A percentile compares a stretch with the other conserved stretches of the same genome.
These are phyloP conservation scores for Globisporangium acanthophoron DNA, from an alignment of 352 stramenopile genomes.

Conservation along the genomic window DNA sequence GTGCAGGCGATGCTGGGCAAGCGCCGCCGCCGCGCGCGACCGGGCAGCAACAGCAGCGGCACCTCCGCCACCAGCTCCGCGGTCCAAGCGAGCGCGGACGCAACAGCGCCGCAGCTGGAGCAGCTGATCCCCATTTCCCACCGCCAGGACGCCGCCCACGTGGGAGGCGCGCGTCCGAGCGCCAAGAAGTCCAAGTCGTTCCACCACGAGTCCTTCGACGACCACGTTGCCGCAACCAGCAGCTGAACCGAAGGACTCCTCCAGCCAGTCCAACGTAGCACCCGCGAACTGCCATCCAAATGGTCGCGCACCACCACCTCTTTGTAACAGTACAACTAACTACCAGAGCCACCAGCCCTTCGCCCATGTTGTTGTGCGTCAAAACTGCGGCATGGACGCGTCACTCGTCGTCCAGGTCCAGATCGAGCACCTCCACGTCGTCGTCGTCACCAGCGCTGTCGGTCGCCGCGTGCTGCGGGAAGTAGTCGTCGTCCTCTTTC, in stretches of 20 bases:
- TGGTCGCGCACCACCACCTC: too few relatives aligned
- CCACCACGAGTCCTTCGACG: neutral
- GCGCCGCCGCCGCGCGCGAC: constrained; percentile 4
- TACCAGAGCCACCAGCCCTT: neutral
- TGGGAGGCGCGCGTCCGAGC: constrained; percentile 34
- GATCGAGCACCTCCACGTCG: constrained; percentile 34
- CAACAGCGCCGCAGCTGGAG: neutral
- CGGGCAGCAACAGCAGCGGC: neutral
- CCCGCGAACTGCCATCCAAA: neutral
- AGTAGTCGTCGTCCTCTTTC: constrained; percentile 30
- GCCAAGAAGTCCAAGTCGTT: constrained; percentile 32
- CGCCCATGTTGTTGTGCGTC: neutral
- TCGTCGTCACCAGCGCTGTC: constrained; percentile 11
- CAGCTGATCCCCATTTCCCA: neutral
- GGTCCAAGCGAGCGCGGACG: neutral
- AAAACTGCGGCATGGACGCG: neutral
- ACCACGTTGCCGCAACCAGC: neutral
- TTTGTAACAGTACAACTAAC: neutral
- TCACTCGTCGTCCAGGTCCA: constrained; percentile 26
- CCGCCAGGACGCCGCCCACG: constrained; percentile 22
- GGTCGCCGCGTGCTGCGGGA: constrained; percentile 26
- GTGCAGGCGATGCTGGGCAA: constrained; percentile 9
- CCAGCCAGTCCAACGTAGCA: too few relatives aligned
- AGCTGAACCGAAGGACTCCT: neutral
- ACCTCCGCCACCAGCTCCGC: neutral